Percentiles rank a stretch among this genome's conserved stretches.
Evolutionary conservation across 75 land plant genomes (phyloP).

Genomic region (Pseudotsuga menziesii): DNA sequence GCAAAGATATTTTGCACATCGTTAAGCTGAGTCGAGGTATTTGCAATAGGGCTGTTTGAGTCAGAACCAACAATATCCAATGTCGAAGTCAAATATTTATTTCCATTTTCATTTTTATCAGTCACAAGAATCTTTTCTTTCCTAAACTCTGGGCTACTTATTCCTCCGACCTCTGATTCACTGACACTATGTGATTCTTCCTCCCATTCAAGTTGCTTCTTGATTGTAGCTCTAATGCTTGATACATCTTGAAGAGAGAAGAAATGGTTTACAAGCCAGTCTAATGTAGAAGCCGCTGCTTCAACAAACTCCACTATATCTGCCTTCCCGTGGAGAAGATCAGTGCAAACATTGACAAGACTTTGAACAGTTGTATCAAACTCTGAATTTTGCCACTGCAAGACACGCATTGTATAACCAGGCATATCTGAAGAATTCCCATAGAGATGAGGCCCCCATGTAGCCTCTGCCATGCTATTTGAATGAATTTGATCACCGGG

Average conservation of each 20-base stretch:
- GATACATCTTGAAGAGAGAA: slow-evolving; percentile 64
- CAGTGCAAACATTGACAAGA: slow-evolving; percentile 47
- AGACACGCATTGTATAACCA: slow-evolving; percentile 35
- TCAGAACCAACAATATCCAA: slow-evolving; percentile 5
- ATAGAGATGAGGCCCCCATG: slow-evolving; percentile 7
- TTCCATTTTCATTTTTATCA: slow-evolving; percentile 8
- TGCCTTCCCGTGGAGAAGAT: slow-evolving; percentile 48
- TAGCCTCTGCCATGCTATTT: slow-evolving; percentile 15
- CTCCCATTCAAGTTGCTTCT: slow-evolving; percentile 41
- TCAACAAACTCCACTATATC: slow-evolving; percentile 41
- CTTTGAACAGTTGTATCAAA: slow-evolving; percentile 37
- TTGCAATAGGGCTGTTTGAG: slow-evolving; percentile 5
- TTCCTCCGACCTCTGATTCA: slow-evolving; percentile 16
- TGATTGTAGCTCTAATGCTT: slow-evolving; percentile 43
- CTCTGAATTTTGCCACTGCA: slow-evolving; percentile 62
- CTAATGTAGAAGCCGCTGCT: slow-evolving; percentile 48
- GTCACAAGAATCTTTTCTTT: slow-evolving; percentile 4
- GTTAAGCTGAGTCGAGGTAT: not conserved
- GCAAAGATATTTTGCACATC: slow-evolving; percentile 1
- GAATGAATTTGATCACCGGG: slow-evolving; percentile 12
- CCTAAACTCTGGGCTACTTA: slow-evolving; percentile 10
- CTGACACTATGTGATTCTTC: slow-evolving; percentile 12
- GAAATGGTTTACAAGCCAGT: slow-evolving; percentile 64
- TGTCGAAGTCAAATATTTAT: not conserved
- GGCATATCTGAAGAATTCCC: slow-evolving; percentile 17